Base-by-base conservation (phyloP, 2,329 filamentous ascomycete species). In the Phialocephala subalpina region DNA sequence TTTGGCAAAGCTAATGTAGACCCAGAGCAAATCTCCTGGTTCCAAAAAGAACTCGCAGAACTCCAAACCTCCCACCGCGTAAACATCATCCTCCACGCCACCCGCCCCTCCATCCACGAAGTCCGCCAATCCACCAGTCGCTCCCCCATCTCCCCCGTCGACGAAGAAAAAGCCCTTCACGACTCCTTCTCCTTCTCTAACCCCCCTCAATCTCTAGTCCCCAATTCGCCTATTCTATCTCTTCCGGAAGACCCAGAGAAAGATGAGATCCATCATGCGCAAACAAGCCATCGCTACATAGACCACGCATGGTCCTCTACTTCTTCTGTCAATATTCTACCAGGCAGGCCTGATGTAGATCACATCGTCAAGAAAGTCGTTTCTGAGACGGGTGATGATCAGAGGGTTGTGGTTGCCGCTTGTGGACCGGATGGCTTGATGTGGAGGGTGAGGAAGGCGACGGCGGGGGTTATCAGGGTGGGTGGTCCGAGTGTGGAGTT, bases 401-500 rank as follows among this genome's bases (percentile, higher is more conserved):
- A 82, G 67, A 78, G 80, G 29, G 77, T 83, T 25, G 76, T 81
- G 9, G 77, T 86, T 47, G 82, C 80, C 2, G 83, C 80, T 1
- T 86, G 84, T 73, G 83, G 83, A 2, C 83, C 84, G 1, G 76
- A 78, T 25, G 74, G 77, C 3, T 69, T 86, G 58, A 82, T 84
- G 76, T 75, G 76, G 56, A 74, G 76, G 2, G 81, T 83, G n/a
- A 78, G 83, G 53, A 77, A 81, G 33, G 79, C 81, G 0, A 79
- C 80, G 9, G 82, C 83, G 2, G 75, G 74, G 35, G 78, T 78
- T 68, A 84, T 86, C 40, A 76, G 73, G 0, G 74, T 77, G 1
- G 76, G 78, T 27, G 83, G 83, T 3, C 81, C 83, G 0, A 81
- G 79, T 33, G 78, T 86, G n/a, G 82, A 84, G 71, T 75, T 85